Conservation (phyloP, 257 asterid species). For the Agastache rugosa region DNA sequence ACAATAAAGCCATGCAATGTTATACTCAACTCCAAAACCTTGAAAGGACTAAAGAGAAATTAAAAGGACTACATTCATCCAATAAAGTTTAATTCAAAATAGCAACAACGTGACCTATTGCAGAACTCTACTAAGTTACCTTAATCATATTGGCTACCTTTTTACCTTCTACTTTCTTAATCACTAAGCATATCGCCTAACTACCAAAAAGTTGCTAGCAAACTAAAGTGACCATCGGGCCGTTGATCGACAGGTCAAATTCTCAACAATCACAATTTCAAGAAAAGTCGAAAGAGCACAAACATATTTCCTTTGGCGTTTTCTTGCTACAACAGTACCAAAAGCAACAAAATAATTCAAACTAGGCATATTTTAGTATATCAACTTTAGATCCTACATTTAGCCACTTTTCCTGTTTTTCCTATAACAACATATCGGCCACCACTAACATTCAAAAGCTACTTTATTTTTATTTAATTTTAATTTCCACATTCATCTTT, state of each 20-base stretch:
- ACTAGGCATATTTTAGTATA: slow-evolving; percentile 35
- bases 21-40: neutral
- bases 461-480: slow-evolving; percentile 37
- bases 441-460: slow-evolving; percentile 59
- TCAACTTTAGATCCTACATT: slow-evolving; percentile 46
- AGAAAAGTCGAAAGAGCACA: slow-evolving; percentile 46
- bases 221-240: slow-evolving; percentile 16
- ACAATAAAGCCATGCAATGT: neutral
- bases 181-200: slow-evolving; percentile 56
- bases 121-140: slow-evolving; percentile 27
- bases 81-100: neutral
- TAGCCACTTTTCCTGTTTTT: slow-evolving; percentile 44
- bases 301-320: slow-evolving; percentile 39
- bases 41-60: neutral
- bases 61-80: neutral
- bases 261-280: slow-evolving; percentile 32
- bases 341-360: slow-evolving; percentile 50
- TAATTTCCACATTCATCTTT: neutral
- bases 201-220: slow-evolving; percentile 32
- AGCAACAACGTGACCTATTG: neutral
- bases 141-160: slow-evolving; percentile 27
- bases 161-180: slow-evolving; percentile 53
- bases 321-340: slow-evolving; percentile 25
- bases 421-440: slow-evolving; percentile 32
- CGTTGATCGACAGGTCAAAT: slow-evolving; percentile 52